These are phyloP conservation scores for Pseudogymnoascus sp. DNA, from an alignment of 2,329 filamentous ascomycete genomes.

Conservation along the genomic window DNA sequence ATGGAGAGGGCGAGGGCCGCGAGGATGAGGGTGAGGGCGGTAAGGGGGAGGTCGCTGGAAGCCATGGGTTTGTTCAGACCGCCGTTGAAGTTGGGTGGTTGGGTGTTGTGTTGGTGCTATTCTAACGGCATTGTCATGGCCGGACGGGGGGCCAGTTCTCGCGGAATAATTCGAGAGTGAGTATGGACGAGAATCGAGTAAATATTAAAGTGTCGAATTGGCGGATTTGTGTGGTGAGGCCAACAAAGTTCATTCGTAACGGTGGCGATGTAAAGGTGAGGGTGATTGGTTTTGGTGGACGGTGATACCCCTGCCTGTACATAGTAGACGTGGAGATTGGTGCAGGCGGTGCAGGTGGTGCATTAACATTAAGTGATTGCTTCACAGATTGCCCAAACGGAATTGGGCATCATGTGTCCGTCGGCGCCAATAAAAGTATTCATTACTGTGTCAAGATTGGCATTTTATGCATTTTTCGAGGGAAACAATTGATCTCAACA, in stretches of 20 bases:
- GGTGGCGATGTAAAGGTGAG: conserved; percentile 4
- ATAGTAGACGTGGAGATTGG: conserved; percentile 2
- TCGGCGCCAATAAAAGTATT: not conserved
- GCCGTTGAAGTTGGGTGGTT: not conserved
- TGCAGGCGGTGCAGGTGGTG: not conserved
- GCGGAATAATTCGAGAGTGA: not conserved
- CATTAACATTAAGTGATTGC: not conserved
- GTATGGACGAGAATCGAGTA: not conserved
- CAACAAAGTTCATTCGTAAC: not conserved
- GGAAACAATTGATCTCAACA: not conserved
- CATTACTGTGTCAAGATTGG: not conserved
- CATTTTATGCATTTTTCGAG: not conserved
- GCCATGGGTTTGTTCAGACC: conserved; percentile 34
- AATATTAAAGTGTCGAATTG: not conserved
- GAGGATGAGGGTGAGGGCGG: conserved; percentile 45
- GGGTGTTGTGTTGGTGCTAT: not conserved
- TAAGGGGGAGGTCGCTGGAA: conserved; percentile 28
- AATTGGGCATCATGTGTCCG: not conserved
- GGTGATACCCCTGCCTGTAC: conserved; percentile 5
- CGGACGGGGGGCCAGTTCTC: not conserved
- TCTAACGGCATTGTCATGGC: conserved; percentile 4
- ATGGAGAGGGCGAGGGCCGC: conserved; percentile 49
- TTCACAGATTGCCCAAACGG: not conserved
- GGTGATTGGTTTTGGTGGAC: conserved; percentile 1
- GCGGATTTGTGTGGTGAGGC: conserved; percentile 1